Evolutionary conservation across 2,329 filamentous ascomycete species (phyloP).

Genomic region (Plenodomus tracheiphilus): DNA sequence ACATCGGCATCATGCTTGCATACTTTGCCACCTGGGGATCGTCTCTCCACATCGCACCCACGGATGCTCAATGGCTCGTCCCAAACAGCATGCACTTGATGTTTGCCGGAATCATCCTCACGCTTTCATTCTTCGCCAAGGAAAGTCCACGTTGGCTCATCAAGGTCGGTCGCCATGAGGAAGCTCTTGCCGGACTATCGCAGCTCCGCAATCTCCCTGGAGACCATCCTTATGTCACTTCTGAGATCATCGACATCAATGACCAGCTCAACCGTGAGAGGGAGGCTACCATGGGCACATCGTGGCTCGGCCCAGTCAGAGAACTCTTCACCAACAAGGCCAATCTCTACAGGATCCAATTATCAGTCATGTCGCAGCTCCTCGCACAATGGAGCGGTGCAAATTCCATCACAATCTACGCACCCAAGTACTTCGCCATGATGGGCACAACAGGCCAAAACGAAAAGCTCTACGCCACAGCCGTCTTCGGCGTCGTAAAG

Average conservation of each 20-base stretch:
- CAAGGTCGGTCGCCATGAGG: constrained; percentile 63
- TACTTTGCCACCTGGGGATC: constrained; percentile 70
- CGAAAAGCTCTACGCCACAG: constrained; percentile 72
- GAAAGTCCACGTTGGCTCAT: constrained; percentile 74
- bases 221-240: constrained; percentile 63
- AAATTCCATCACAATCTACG: constrained; percentile 57
- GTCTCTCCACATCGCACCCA: constrained; percentile 55
- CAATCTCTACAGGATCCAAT: constrained; percentile 74
- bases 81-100: constrained; percentile 78
- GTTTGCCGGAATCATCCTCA: constrained; percentile 72
- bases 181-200: constrained; percentile 61
- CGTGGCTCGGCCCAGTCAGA: constrained; percentile 66
- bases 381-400: constrained; percentile 75
- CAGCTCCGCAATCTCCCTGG: constrained; percentile 62
- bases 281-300: constrained; percentile 68
- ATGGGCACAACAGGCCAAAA: constrained; percentile 70
- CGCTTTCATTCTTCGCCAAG: constrained; percentile 68
- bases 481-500: constrained; percentile 76
- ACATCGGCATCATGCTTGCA: constrained; percentile 75
- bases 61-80: constrained; percentile 59
- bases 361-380: constrained; percentile 70
- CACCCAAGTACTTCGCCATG: constrained; percentile 71
- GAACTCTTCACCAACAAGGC: constrained; percentile 69
- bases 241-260: constrained; percentile 67
- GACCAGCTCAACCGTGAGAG: constrained; percentile 69